These are phyloP conservation scores for Venturia asperata DNA, from an alignment of 2,329 filamentous ascomycete species.

Conservation along the genomic window DNA sequence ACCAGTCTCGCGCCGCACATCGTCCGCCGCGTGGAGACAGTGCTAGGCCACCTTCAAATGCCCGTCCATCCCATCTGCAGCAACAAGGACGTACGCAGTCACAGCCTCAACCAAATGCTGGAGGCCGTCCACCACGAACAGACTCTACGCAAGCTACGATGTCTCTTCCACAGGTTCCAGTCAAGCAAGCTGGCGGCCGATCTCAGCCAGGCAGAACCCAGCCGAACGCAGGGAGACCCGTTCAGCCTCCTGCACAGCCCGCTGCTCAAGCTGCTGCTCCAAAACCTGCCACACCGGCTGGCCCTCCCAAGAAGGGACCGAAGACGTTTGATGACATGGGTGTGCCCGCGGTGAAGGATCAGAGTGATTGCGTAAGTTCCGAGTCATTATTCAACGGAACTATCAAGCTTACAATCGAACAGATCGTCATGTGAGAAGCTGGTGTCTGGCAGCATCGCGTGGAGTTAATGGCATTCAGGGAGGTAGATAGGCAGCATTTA, in stretches of 20 bases:
- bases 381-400: not conserved
- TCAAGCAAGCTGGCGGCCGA: not conserved
- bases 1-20: conserved; percentile 2
- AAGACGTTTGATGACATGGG: conserved; percentile 99
- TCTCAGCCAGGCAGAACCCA: conserved; percentile 15
- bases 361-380: conserved; percentile 78
- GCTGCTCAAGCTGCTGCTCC: conserved; percentile 14
- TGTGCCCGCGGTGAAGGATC: conserved; percentile 72
- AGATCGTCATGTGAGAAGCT: conserved; percentile 38
- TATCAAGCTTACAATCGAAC: conserved; percentile 1
- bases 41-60: not conserved
- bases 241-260: not conserved
- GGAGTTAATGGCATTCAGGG: not conserved
- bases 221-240: conserved; percentile 9
- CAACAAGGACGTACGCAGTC: conserved; percentile 12
- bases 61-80: not conserved
- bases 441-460: not conserved
- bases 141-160: conserved; percentile 12
- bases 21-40: conserved; percentile 14
- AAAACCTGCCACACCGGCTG: conserved; percentile 4
- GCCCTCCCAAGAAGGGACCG: conserved; percentile 61
- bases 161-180: not conserved
- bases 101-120: conserved; percentile 4
- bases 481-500: conserved; percentile 21
- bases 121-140: conserved; percentile 3